Evolutionary conservation across 2,329 filamentous ascomycete species (phyloP), one percentile per base, ranked within the genome.

Genomic region (Annulohypoxylon truncatum): DNA sequence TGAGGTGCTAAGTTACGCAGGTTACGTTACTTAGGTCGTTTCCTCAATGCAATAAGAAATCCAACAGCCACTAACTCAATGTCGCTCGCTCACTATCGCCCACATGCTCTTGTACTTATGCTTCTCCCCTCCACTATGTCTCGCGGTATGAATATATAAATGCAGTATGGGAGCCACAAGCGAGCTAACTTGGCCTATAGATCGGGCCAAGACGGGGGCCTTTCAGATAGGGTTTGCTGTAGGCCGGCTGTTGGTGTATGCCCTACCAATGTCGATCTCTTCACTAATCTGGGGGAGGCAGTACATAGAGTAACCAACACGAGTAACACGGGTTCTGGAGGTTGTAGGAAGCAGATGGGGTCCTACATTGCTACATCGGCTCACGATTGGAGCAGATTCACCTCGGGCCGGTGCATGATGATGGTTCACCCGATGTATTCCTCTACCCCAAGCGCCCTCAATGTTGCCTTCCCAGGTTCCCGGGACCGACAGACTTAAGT

Each of bases 391-490:
- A 31, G 42, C 13, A 60, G 22, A 48, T 26, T 28, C 35, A 64
- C 57, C 46, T 64, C 69, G 67, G 69, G 35, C 61, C 67, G 64
- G 54, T 63, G 59, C 60, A 61, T 64, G 12, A 13, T 24, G 3
- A 51, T 13, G 2, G 52, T 38, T 48, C 66, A 50, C 63, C 64
- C 58, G 53, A 63, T 40, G 48, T 65, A 13, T 54, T 57, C 28
- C 50, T 33, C 22, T 28, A 13, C 8, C 33, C 44, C 40, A 61
- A 61, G 50, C 65, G 48, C 57, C 58, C 15, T 63, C 29, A 22
- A 52, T 24, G n/a, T 31, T 44, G 24, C 22, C 31, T 60, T 51
- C 54, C 66, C 55, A 65, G 40, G 29, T 60, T 46, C 38, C 56
- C 59, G 48, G 59, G 57, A 47, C 26, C 40, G 15, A 22, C 51